Percentiles rank a stretch among this genome's conserved stretches.
These are phyloP conservation scores for Arthrobotrys iridis DNA, from an alignment of 2,329 filamentous ascomycete species.

Conservation along the genomic window DNA sequence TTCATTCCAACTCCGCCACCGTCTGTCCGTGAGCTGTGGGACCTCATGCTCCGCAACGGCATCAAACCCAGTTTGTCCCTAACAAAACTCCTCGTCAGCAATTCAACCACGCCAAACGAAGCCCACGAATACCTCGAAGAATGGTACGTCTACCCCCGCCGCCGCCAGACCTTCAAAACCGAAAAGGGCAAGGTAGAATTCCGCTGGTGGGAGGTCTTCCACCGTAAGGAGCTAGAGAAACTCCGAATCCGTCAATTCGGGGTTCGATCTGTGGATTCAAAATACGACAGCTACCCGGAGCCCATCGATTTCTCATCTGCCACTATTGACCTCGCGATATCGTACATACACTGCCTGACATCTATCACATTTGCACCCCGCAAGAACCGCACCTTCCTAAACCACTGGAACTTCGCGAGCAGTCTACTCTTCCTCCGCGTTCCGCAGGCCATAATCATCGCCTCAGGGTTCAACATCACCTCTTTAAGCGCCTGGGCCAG, in stretches of 20 bases:
- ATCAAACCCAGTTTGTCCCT: constrained; percentile 29
- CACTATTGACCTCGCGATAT: constrained; percentile 19
- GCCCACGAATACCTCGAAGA: constrained; percentile 29
- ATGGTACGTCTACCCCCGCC: constrained; percentile 32
- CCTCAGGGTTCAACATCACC: constrained; percentile 14
- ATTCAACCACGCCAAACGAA: constrained; percentile 10
- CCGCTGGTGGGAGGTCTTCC: constrained; percentile 28
- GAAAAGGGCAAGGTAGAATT: neutral
- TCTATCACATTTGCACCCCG: constrained; percentile 23
- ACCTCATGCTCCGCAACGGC: constrained; percentile 24
- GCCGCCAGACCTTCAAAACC: constrained; percentile 7
- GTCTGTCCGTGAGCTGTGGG: constrained; percentile 52
- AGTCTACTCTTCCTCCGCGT: constrained; percentile 28
- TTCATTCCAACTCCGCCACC: constrained; percentile 53
- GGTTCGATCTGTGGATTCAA: neutral
- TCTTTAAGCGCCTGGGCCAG: constrained; percentile 22
- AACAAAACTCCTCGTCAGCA: constrained; percentile 28
- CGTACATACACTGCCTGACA: constrained; percentile 31
- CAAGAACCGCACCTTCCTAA: constrained; percentile 5
- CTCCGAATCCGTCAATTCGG: constrained; percentile 18
- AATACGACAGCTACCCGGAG: neutral
- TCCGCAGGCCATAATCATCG: constrained; percentile 45
- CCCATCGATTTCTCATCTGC: constrained; percentile 3
- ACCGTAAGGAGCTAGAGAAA: constrained; percentile 22
- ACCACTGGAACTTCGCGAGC: constrained; percentile 19